Conservation (phyloP, 257 asterid genomes). For the Prunella vulgaris region DNA sequence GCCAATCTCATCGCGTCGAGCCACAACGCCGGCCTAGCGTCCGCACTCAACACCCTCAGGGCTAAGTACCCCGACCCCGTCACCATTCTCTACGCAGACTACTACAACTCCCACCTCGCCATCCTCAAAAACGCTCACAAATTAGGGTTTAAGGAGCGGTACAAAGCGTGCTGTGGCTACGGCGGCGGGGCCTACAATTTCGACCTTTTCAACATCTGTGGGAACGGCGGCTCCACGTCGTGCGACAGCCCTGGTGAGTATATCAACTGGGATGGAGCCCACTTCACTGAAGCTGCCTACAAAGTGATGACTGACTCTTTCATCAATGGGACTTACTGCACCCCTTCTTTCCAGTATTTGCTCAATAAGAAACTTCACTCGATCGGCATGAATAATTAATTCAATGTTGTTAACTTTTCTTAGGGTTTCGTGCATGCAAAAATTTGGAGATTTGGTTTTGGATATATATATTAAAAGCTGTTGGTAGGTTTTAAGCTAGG, state of each 20-base stretch:
- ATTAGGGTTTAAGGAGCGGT: constrained; percentile 50
- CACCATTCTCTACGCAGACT: constrained; percentile 63
- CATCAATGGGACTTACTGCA: constrained; percentile 42
- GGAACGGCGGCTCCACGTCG: constrained; percentile 32
- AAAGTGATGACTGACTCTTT: constrained; percentile 39
- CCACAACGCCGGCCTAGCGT: constrained; percentile 53
- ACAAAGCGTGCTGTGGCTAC: constrained; percentile 63
- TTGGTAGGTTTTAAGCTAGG: no score
- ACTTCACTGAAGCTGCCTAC: constrained; percentile 64
- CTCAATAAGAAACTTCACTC: constrained; percentile 36
- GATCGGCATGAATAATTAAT: constrained; percentile 24
- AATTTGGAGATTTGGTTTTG: no score
- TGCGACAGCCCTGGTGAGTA: constrained; percentile 51
- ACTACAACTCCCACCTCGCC: constrained; percentile 40
- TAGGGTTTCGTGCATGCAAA: no score
- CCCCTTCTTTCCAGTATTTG: constrained; percentile 49
- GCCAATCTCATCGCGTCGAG: constrained; percentile 23
- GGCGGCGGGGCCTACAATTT: constrained; percentile 50
- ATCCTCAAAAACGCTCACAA: constrained; percentile 29
- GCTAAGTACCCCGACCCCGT: constrained; percentile 37
- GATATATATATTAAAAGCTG: no score
- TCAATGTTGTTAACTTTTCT: no score
- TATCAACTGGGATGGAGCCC: constrained; percentile 84
- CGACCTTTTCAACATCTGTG: constrained; percentile 46
- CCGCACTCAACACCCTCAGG: constrained; percentile 26